Base-by-base conservation (phyloP, 306 rosid species). In the Ormosia emarginata region DNA sequence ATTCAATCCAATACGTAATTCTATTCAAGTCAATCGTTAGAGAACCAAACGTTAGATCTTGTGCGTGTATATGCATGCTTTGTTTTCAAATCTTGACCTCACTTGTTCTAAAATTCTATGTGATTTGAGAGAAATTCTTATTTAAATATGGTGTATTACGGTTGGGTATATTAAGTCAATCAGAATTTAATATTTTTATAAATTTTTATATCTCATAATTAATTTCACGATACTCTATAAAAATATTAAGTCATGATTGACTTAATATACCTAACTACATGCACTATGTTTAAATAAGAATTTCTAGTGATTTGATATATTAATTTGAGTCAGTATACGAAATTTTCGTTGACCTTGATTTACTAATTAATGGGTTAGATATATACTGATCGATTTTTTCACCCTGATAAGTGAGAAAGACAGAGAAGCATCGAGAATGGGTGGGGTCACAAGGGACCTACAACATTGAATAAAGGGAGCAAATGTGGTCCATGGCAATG, bases 401-500 rank as follows among this genome's bases (percentile, higher is more conserved):
- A 47, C 29, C 37, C 6, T 18, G 12, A 50, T 53, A 67, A 44
- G 39, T 52, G 39, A 71, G 36, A 67, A 14, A 76, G 64, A 44
- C 30, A 74, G 11, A 74, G 43, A 55, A 56, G 62, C 53, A 82
- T 78, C 39, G 36, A 79, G 15, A 53, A 82, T 5, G 44, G 71
- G 56, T n/a, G 17, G 66, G 68, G 63, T 18, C 62, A n/a, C 9
- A 44, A 11, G 79, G 93, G 93, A 17, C 89, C 88, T 56, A 90
- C 79, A 77, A 32, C 74, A 88, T 81, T 89, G 82, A 89, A 89
- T 74, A 72, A 73, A 52, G 78, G 88, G 78, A 82, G 82, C 85
- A 88, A 65, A 78, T 78, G 79, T 78, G 92, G 94, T 78, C 90
- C 94, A 81, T 67, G 88, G 83, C 75, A 75, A 68, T 89, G 90